These are phyloP conservation scores for Picochlorum sp. DNA, from an alignment of 139 green algal species.

Conservation along the genomic window DNA sequence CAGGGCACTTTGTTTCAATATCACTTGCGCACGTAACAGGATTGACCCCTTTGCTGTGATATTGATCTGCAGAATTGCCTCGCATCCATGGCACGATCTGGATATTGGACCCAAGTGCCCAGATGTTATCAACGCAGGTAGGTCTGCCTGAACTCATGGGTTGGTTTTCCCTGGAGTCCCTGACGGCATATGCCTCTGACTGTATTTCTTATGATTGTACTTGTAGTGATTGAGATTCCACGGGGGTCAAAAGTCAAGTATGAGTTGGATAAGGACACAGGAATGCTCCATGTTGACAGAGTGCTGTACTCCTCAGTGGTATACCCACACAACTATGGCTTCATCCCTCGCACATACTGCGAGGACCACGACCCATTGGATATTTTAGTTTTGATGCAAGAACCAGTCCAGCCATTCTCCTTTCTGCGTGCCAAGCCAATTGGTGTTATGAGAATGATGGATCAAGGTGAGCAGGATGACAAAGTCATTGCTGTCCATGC, in stretches of 20 bases:
- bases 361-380: slow-evolving; percentile 92
- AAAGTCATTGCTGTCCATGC: slow-evolving; percentile 71
- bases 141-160: neutral
- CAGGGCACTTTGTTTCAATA: neutral
- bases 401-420: slow-evolving; percentile 79
- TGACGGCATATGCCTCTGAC: neutral
- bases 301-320: slow-evolving; percentile 90
- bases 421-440: slow-evolving; percentile 82
- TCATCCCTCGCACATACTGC: slow-evolving; percentile 92
- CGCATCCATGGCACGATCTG: slow-evolving; percentile 77
- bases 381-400: slow-evolving; percentile 88
- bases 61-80: slow-evolving; percentile 23
- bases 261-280: slow-evolving; percentile 85
- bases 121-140: slow-evolving; percentile 51
- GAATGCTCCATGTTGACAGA: slow-evolving; percentile 72
- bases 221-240: slow-evolving; percentile 84
- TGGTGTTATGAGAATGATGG: slow-evolving; percentile 93
- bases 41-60: neutral
- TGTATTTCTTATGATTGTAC: neutral
- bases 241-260: slow-evolving; percentile 88
- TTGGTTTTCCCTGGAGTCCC: neutral
- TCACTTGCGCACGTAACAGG: neutral
- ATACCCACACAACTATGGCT: slow-evolving; percentile 93
- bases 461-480: slow-evolving; percentile 82
- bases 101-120: slow-evolving; percentile 62